A percentile compares a stretch with the other conserved stretches of the same genome.
These are phyloP conservation scores for Tetrahymena borealis DNA, from an alignment of 73 alveolate genomes.

Conservation along the genomic window DNA sequence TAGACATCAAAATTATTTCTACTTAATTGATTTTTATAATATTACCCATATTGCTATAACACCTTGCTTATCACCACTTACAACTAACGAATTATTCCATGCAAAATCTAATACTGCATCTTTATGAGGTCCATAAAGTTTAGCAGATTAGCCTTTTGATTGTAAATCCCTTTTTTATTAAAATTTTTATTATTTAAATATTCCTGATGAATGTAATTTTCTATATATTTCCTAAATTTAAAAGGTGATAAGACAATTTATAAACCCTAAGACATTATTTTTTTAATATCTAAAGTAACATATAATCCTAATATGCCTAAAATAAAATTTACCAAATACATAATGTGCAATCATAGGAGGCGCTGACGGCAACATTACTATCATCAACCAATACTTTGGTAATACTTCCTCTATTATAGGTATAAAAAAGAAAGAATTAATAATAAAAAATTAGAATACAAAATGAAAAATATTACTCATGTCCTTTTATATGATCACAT, in stretches of 20 bases:
- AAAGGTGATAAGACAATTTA: no score
- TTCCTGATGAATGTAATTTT: no score
- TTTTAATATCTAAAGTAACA: background rate
- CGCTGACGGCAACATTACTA: constrained; percentile 56
- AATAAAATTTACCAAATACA: constrained; percentile 53
- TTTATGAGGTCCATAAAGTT: constrained; percentile 83
- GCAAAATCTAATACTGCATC: constrained; percentile 89
- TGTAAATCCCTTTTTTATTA: constrained; percentile 45
- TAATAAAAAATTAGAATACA: no score
- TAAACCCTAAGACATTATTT: no score
- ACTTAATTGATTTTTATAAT: background rate
- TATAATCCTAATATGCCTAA: background rate
- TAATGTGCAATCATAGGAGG: constrained; percentile 79
- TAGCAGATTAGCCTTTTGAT: constrained; percentile 48
- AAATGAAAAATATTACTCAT: background rate
- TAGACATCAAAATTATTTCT: background rate
- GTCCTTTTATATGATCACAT: constrained; percentile 77
- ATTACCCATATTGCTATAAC: constrained; percentile 88
- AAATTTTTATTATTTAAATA: background rate
- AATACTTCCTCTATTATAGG: constrained; percentile 60
- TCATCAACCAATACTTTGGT: constrained; percentile 72
- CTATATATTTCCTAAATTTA: no score
- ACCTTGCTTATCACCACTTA: constrained; percentile 91
- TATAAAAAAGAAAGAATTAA: no score
- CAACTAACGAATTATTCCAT: constrained; percentile 86